phyloP scores from a whole-genome alignment of 768 basidiomycete species.

The Leccinum variicolor region DNA sequence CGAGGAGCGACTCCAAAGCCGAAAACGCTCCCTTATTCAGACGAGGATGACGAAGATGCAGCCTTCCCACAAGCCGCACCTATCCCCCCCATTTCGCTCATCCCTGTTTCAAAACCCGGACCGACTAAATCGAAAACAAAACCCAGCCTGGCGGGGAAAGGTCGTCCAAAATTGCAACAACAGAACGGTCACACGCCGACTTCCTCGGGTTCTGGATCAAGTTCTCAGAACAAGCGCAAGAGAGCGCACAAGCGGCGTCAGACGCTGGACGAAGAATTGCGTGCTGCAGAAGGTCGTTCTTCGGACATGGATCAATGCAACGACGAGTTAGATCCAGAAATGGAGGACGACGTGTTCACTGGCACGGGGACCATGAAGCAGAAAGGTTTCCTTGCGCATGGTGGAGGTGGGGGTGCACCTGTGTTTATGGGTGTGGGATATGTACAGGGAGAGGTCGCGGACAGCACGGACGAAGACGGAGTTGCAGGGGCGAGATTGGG shows the following conservation, averaged over 20 bases:
- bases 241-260: constrained; percentile 35
- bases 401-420: constrained; percentile 68
- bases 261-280: constrained; percentile 69
- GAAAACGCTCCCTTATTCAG: constrained; percentile 8
- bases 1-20: constrained; percentile 31
- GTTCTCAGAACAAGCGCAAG: constrained; percentile 18
- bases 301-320: constrained; percentile 32
- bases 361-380: constrained; percentile 54
- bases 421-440: constrained; percentile 72
- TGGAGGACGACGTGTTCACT: constrained; percentile 45
- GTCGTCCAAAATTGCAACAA: constrained; percentile 11
- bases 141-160: constrained; percentile 14
- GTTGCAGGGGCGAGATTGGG: neutral
- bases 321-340: constrained; percentile 37
- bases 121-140: constrained; percentile 16
- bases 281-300: constrained; percentile 38
- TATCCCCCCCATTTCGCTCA: constrained; percentile 24
- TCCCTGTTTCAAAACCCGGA: constrained; percentile 14
- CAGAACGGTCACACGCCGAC: neutral
- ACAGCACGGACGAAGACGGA: constrained; percentile 16
- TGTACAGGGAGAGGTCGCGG: constrained; percentile 48
- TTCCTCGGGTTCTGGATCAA: constrained; percentile 11
- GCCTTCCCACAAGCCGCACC: neutral
- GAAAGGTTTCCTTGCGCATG: constrained; percentile 66
- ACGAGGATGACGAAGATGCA: constrained; percentile 28